These are phyloP conservation scores for Apocynum venetum DNA, from an alignment of 257 asterid species.

Conservation along the genomic window DNA sequence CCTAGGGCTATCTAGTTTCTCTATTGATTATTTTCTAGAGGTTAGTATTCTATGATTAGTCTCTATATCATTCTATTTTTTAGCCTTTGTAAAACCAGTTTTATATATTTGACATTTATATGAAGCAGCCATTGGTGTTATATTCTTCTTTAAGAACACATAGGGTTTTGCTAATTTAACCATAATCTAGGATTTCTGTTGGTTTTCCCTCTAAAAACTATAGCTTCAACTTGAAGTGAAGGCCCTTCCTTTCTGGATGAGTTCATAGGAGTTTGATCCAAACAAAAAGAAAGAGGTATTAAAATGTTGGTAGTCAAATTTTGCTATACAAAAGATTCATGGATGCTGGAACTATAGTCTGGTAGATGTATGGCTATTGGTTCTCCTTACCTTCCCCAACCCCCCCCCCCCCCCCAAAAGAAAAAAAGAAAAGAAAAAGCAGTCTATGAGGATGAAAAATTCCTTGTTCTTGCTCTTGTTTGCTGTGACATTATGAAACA, in stretches of 20 bases:
- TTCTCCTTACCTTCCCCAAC: too few species aligned
- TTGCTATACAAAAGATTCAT: neutral
- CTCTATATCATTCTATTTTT: neutral
- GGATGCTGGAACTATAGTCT: neutral
- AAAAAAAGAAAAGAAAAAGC: neutral
- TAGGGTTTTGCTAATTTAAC: neutral
- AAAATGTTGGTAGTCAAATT: neutral
- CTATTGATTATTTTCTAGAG: neutral
- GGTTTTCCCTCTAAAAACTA: neutral
- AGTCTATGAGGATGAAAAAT: neutral
- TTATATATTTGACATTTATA: neutral
- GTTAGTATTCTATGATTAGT: neutral
- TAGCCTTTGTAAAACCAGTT: neutral
- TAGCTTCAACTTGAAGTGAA: too few species aligned
- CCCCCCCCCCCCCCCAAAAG: too few species aligned
- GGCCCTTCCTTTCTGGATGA: too few species aligned
- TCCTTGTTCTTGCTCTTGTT: neutral
- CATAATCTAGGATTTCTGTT: neutral
- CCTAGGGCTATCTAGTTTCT: neutral
- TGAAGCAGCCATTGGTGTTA: neutral
- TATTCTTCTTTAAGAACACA: neutral
- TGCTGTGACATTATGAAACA: neutral
- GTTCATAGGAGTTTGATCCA: neutral
- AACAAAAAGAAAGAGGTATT: neutral
- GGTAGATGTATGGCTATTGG: neutral